A percentile compares a stretch with the other conserved stretches of the same genome.
Evolutionary conservation across 2,329 filamentous ascomycete genomes (phyloP).

Genomic region (Aspergillus clavatus): DNA sequence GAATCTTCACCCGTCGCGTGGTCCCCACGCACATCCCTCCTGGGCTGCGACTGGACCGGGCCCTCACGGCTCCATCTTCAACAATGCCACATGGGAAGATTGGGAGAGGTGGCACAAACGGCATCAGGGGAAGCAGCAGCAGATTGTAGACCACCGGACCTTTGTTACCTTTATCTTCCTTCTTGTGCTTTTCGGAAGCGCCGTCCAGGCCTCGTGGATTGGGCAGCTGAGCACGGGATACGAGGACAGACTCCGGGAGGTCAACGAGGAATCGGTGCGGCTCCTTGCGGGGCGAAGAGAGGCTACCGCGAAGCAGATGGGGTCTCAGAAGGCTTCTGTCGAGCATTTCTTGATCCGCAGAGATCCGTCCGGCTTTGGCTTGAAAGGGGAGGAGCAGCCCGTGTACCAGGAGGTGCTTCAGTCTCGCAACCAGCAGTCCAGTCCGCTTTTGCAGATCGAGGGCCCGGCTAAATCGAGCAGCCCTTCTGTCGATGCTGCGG

Average conservation of each 20-base stretch:
- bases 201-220: constrained; percentile 68
- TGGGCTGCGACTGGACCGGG: constrained; percentile 14
- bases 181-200: constrained; percentile 63
- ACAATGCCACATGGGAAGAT: constrained; percentile 96
- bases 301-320: constrained; percentile 48
- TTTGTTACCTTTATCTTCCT: constrained; percentile 71
- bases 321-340: constrained; percentile 58
- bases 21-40: constrained; percentile 19
- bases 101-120: constrained; percentile 77
- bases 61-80: constrained; percentile 46
- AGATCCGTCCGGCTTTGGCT: constrained; percentile 51
- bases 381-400: constrained; percentile 42
- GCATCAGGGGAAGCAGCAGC: constrained; percentile 39
- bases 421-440: constrained; percentile 7
- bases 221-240: constrained; percentile 58
- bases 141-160: constrained; percentile 69
- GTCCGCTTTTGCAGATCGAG: constrained; percentile 1
- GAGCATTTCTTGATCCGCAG: constrained; percentile 71
- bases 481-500: neutral
- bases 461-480: neutral
- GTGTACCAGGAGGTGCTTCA: constrained; percentile 36
- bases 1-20: constrained; percentile 48
- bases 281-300: constrained; percentile 50
- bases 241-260: constrained; percentile 61
- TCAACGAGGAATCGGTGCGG: constrained; percentile 60